Evolutionary conservation across 768 basidiomycete genomes (phyloP).

Genomic region (Mycena maculata): DNA sequence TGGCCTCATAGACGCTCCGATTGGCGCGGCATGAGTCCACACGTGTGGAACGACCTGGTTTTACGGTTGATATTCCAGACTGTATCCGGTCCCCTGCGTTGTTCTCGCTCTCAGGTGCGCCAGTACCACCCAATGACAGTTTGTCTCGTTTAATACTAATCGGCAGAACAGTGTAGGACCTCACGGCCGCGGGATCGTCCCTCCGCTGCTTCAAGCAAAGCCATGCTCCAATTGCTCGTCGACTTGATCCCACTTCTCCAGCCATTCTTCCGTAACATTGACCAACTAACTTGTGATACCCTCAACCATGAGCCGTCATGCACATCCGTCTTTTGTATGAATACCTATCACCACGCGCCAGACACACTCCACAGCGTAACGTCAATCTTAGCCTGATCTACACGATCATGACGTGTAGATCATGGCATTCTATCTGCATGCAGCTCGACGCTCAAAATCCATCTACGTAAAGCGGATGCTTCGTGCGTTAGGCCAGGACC

Average conservation of each 20-base stretch:
- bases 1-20: conserved; percentile 82
- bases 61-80: conserved; percentile 77
- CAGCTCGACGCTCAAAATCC: conserved; percentile 31
- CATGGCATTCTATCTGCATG: neutral
- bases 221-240: conserved; percentile 61
- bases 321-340: neutral
- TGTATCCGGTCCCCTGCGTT: conserved; percentile 82
- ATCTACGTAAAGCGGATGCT: conserved; percentile 77
- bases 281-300: neutral
- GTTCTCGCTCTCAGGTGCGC: conserved; percentile 33
- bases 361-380: neutral
- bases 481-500: conserved; percentile 78
- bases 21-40: conserved; percentile 89
- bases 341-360: neutral
- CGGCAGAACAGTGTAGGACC: conserved; percentile 67
- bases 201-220: conserved; percentile 68
- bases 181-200: no score
- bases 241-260: conserved; percentile 63
- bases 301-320: neutral
- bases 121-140: conserved; percentile 49
- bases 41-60: conserved; percentile 70
- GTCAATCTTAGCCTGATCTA: no score
- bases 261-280: conserved; percentile 49
- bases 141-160: conserved; percentile 82
- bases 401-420: neutral